Evolutionary conservation across 2,329 filamentous ascomycete genomes (phyloP).

Genomic region (Xylariomycetidae sp.): DNA sequence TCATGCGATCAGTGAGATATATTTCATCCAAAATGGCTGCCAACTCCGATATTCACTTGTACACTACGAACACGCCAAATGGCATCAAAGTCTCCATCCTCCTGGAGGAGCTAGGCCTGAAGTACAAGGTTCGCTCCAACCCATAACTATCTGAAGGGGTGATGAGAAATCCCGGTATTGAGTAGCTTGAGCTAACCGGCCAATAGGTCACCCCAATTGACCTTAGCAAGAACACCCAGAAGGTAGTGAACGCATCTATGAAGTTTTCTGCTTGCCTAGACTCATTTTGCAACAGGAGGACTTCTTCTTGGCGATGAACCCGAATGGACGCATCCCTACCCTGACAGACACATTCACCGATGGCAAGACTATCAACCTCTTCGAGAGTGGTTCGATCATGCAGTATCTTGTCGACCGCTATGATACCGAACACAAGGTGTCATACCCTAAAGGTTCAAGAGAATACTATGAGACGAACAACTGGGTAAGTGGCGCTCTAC

Average conservation of each 20-base stretch:
- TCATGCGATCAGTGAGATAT: too few species aligned
- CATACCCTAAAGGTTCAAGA: conserved; percentile 63
- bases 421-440: conserved; percentile 74
- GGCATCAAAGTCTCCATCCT: conserved; percentile 84
- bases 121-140: conserved; percentile 56
- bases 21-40: conserved; percentile 37
- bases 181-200: neutral
- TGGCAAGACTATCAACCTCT: conserved; percentile 66
- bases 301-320: conserved; percentile 86
- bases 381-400: conserved; percentile 77
- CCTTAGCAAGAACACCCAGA: conserved; percentile 7
- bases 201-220: conserved; percentile 6
- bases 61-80: conserved; percentile 81
- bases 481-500: conserved; percentile 65
- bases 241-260: too few species aligned
- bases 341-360: conserved; percentile 72
- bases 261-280: neutral
- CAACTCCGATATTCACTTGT: conserved; percentile 66
- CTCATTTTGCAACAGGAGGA: conserved; percentile 44
- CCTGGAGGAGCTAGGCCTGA: conserved; percentile 74
- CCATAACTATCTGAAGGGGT: neutral
- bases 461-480: conserved; percentile 75
- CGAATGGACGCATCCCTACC: conserved; percentile 85
- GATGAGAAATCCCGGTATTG: neutral
- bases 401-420: conserved; percentile 78